Percentiles rank a stretch among this genome's conserved stretches.
phyloP scores from a whole-genome alignment of 2,329 filamentous ascomycete species.

The Pezizomycotina sp. region DNA sequence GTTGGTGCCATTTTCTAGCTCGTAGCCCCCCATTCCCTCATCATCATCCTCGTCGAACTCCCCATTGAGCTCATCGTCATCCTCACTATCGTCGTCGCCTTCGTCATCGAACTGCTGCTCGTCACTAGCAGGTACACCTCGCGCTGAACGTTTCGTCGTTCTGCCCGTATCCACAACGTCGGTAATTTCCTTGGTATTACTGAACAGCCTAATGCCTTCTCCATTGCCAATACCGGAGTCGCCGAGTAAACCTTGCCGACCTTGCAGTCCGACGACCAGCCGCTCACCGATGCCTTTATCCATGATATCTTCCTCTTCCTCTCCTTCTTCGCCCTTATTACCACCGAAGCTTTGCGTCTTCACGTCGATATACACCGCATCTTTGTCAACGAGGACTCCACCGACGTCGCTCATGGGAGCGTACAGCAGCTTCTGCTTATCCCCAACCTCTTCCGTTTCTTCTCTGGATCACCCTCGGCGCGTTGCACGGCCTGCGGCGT shows the following conservation, averaged over 20 bases:
- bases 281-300: constrained; percentile 90
- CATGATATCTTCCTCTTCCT: constrained; percentile 42
- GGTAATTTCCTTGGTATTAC: constrained; percentile 53
- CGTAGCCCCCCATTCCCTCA: constrained; percentile 39
- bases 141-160: constrained; percentile 42
- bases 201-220: constrained; percentile 70
- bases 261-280: constrained; percentile 77
- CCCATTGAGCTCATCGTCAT: constrained; percentile 41
- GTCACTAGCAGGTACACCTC: constrained; percentile 39
- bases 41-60: constrained; percentile 43
- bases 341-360: constrained; percentile 53
- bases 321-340: constrained; percentile 41
- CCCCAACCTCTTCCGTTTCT: constrained; percentile 53
- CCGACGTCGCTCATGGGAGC: constrained; percentile 97
- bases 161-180: constrained; percentile 40
- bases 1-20: constrained; percentile 30
- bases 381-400: constrained; percentile 87
- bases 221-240: constrained; percentile 36
- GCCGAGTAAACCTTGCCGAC: constrained; percentile 64
- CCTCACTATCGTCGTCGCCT: constrained; percentile 30
- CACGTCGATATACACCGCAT: constrained; percentile 78
- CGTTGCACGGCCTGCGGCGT: constrained; percentile 81
- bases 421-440: constrained; percentile 92
- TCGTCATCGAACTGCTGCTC: constrained; percentile 36
- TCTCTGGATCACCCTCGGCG: constrained; percentile 59